These are phyloP conservation scores for Trametes sanguinea DNA, from an alignment of 768 basidiomycete species.

Conservation along the genomic window DNA sequence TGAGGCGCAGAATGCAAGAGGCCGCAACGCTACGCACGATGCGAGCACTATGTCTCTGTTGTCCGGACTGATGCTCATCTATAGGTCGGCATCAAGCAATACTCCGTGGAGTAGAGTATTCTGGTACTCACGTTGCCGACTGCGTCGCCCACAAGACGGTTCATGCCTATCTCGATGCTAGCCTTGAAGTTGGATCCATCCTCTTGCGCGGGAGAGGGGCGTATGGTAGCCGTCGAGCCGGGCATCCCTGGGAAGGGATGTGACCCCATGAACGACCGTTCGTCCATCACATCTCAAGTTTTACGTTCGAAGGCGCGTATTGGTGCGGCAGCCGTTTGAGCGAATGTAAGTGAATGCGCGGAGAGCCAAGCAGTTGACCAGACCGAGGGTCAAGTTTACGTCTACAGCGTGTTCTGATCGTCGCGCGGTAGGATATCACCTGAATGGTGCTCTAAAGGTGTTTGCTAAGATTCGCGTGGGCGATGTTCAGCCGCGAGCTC, in stretches of 20 bases:
- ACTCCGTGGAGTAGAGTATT: no score
- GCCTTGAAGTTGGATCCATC: slow-evolving; percentile 60
- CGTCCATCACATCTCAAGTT: slow-evolving; percentile 21
- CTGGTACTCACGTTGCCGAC: slow-evolving; percentile 70
- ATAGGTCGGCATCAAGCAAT: slow-evolving; percentile 2
- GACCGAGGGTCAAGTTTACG: neutral
- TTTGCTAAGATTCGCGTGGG: no score
- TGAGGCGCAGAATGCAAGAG: neutral
- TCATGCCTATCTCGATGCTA: slow-evolving; percentile 77
- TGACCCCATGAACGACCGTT: slow-evolving; percentile 13
- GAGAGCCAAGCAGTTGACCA: slow-evolving; percentile 1
- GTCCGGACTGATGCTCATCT: slow-evolving; percentile 93
- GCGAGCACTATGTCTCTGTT: slow-evolving; percentile 90
- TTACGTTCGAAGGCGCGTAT: neutral
- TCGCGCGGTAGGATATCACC: no score
- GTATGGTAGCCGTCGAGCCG: slow-evolving; percentile 16
- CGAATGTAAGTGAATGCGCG: neutral
- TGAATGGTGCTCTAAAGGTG: no score
- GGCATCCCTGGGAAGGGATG: slow-evolving; percentile 16
- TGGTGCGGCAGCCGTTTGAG: neutral
- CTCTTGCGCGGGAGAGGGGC: slow-evolving; percentile 39
- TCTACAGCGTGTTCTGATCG: neutral
- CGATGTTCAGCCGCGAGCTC: no score
- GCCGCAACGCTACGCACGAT: slow-evolving; percentile 52
- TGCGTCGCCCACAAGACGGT: slow-evolving; percentile 75